Evolutionary conservation across 805 yeast genomes (phyloP).

Genomic region (Kodamaea sagamina): DNA sequence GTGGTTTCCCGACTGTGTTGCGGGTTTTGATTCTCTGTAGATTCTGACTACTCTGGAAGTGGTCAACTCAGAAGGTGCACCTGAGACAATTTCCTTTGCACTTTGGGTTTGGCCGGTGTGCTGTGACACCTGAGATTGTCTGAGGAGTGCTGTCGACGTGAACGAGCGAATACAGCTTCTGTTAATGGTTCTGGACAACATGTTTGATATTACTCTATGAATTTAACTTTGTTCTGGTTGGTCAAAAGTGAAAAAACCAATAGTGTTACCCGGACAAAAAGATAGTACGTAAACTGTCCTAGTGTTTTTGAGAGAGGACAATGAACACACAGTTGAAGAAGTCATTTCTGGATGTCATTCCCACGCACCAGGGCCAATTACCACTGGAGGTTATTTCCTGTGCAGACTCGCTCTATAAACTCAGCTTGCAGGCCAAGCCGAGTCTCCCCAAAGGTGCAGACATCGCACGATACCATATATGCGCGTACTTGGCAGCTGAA

Average conservation of each 20-base stretch:
- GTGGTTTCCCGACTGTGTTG: constrained; percentile 73
- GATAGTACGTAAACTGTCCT: not conserved
- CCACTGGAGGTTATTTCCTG: constrained; percentile 44
- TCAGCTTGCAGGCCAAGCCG: constrained; percentile 54
- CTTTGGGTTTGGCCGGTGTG: constrained; percentile 22
- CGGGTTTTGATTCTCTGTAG: constrained; percentile 73
- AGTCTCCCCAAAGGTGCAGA: constrained; percentile 56
- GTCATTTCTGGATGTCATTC: constrained; percentile 51
- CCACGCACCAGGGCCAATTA: constrained; percentile 46
- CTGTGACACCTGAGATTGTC: constrained; percentile 23
- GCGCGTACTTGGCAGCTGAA: constrained; percentile 63
- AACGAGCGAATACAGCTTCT: constrained; percentile 29
- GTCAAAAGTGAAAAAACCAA: constrained; percentile 16
- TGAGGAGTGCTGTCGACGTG: constrained; percentile 19
- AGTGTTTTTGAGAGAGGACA: too few species aligned
- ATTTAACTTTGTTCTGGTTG: constrained; percentile 30
- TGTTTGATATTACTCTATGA: constrained; percentile 15
- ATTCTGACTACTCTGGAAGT: constrained; percentile 72
- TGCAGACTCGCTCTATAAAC: constrained; percentile 49
- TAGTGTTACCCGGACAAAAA: constrained; percentile 20
- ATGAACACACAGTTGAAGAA: constrained; percentile 29
- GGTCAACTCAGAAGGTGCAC: constrained; percentile 71
- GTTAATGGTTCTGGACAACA: constrained; percentile 28
- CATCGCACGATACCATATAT: constrained; percentile 64
- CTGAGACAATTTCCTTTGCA: constrained; percentile 64